These are phyloP conservation scores for Hyphopichia wangnamkhiaoensis DNA, from an alignment of 1,139 yeast genomes.

Conservation along the genomic window DNA sequence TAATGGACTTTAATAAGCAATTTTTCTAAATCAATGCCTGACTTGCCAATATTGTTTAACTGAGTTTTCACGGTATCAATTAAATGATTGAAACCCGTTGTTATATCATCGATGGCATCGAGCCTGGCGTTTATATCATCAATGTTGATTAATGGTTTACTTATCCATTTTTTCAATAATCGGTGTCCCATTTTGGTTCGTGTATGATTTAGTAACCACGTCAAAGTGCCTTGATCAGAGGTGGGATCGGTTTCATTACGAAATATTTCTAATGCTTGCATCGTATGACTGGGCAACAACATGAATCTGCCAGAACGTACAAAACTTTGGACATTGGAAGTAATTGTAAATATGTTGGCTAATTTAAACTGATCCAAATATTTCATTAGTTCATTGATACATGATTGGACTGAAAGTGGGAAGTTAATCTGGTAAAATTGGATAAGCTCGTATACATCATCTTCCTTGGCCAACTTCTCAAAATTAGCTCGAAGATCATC, in stretches of 20 bases:
- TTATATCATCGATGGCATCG: slow-evolving; percentile 65
- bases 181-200: slow-evolving; percentile 76
- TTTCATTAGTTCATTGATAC: slow-evolving; percentile 48
- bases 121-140: slow-evolving; percentile 57
- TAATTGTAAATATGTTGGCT: slow-evolving; percentile 53
- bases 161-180: slow-evolving; percentile 68
- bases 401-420: slow-evolving; percentile 30
- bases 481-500: slow-evolving; percentile 3
- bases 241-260: slow-evolving; percentile 57
- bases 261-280: slow-evolving; percentile 74
- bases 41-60: slow-evolving; percentile 34
- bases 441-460: background rate
- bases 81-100: slow-evolving; percentile 42
- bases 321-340: slow-evolving; percentile 53
- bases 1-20: slow-evolving; percentile 70
- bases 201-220: slow-evolving; percentile 82
- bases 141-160: slow-evolving; percentile 62
- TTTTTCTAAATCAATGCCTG: slow-evolving; percentile 60
- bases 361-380: slow-evolving; percentile 68
- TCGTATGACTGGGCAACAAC: slow-evolving; percentile 68
- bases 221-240: slow-evolving; percentile 63
- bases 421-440: slow-evolving; percentile 22
- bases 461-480: slow-evolving; percentile 3
- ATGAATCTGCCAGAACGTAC: slow-evolving; percentile 50
- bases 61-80: slow-evolving; percentile 53